Conservation (phyloP, 208 protist species). For the Trypanosomatidae sp. region DNA sequence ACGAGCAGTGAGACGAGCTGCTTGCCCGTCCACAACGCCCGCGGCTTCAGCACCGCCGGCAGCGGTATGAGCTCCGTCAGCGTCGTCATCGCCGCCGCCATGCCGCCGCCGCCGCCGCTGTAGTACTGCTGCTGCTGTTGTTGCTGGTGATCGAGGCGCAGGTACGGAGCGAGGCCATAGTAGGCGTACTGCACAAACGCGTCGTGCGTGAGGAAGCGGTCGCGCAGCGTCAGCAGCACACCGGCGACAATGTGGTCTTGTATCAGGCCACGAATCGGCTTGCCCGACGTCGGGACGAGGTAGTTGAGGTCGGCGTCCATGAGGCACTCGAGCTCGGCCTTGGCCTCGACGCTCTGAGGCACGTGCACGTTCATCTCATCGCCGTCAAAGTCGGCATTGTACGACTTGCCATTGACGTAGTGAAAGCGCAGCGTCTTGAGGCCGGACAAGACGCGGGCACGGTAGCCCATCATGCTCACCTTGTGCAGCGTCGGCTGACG, state of each 20-base stretch:
- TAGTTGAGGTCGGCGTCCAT: conserved; percentile 96
- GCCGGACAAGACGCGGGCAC: conserved; percentile 85
- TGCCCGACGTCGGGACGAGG: conserved; percentile 90
- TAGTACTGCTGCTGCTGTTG: neutral
- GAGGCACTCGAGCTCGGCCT: conserved; percentile 92
- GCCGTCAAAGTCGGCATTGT: conserved; percentile 99
- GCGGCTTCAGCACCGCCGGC: conserved; percentile 94
- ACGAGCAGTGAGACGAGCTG: conserved; percentile 92
- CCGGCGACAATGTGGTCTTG: conserved; percentile 99
- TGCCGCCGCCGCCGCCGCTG: neutral
- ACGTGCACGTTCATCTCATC: conserved; percentile 99
- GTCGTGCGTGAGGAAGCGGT: conserved; percentile 93
- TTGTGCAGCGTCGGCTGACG: conserved; percentile 99
- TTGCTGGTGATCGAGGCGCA: conserved; percentile 27
- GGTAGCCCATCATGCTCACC: conserved; percentile 97
- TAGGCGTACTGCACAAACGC: conserved; percentile 93
- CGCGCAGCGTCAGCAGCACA: conserved; percentile 92
- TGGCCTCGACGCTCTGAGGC: conserved; percentile 91
- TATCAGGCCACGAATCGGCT: conserved; percentile 99
- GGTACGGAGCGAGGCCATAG: conserved; percentile 71
- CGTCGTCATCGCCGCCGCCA: conserved; percentile 13
- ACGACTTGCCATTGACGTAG: conserved; percentile 99
- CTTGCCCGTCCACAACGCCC: conserved; percentile 95
- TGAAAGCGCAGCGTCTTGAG: conserved; percentile 98
- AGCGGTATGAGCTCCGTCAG: conserved; percentile 65